Percentiles rank a stretch among this genome's conserved stretches.
phyloP scores from a whole-genome alignment of 1,284 basidiomycete species.

The Tetrapyrgos nigripes region DNA sequence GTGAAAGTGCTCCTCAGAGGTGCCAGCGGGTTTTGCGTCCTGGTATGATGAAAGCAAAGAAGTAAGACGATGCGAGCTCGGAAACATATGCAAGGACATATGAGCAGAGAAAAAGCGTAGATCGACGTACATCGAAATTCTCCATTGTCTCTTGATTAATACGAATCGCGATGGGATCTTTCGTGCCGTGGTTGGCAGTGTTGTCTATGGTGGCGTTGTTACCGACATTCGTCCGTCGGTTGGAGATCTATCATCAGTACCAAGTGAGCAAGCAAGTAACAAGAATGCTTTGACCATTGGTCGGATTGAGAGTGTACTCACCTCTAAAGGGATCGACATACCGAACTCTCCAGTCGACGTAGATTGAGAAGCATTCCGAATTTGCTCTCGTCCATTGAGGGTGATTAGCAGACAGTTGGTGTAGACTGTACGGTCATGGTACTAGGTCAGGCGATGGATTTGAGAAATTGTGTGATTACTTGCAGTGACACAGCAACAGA shows the following conservation, averaged over 20 bases:
- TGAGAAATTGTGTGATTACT: neutral
- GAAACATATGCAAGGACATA: too few species aligned
- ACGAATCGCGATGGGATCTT: neutral
- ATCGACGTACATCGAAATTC: neutral
- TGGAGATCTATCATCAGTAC: neutral
- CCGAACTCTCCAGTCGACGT: conserved; percentile 1
- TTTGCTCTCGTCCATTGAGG: conserved; percentile 12
- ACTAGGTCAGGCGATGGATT: neutral
- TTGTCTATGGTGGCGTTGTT: too few species aligned
- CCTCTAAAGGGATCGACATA: conserved; percentile 1
- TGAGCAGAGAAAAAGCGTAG: too few species aligned
- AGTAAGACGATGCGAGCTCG: too few species aligned
- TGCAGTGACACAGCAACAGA: neutral
- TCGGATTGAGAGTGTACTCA: too few species aligned
- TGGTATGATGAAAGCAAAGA: too few species aligned
- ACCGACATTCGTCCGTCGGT: neutral
- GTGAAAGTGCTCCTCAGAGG: too few species aligned
- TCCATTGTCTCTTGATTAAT: neutral
- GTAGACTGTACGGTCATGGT: conserved; percentile 4
- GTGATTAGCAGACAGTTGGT: conserved; percentile 17
- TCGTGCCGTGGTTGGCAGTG: too few species aligned
- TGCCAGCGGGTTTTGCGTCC: too few species aligned
- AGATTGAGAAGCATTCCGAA: conserved; percentile 10
- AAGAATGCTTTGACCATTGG: too few species aligned
- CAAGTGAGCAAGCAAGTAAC: too few species aligned